A percentile compares a stretch with the other conserved stretches of the same genome.
Conservation (phyloP, 306 rosid species). For the Senna tora region DNA sequence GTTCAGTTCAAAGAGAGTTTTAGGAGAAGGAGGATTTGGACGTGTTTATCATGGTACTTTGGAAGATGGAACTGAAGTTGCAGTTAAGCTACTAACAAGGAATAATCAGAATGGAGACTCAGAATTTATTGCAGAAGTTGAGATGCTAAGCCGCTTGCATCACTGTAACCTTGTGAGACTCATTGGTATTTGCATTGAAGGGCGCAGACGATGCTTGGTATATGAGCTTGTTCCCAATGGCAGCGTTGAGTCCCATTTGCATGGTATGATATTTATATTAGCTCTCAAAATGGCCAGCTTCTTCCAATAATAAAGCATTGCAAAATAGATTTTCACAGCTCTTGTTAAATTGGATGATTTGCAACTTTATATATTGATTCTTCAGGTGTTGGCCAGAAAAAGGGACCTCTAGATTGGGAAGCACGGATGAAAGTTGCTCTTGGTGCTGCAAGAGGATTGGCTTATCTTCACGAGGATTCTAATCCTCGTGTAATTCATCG, state of each 20-base stretch:
- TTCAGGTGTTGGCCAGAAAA: slow-evolving; percentile 79
- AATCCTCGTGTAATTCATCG: slow-evolving; percentile 97
- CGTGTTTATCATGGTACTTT: slow-evolving; percentile 81
- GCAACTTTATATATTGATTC: slow-evolving; percentile 33
- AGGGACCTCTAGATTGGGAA: slow-evolving; percentile 90
- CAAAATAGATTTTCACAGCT: not conserved
- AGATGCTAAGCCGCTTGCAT: slow-evolving; percentile 96
- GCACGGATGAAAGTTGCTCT: slow-evolving; percentile 93
- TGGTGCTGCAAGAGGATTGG: slow-evolving; percentile 98
- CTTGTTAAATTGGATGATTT: slow-evolving; percentile 33
- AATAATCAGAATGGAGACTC: slow-evolving; percentile 89
- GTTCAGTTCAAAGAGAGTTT: slow-evolving; percentile 74
- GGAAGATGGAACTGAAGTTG: slow-evolving; percentile 88
- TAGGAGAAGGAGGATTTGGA: slow-evolving; percentile 99
- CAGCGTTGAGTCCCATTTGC: slow-evolving; percentile 97
- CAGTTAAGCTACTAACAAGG: slow-evolving; percentile 84
- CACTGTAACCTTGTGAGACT: slow-evolving; percentile 95
- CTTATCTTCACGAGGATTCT: slow-evolving; percentile 97
- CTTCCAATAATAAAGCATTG: slow-evolving; percentile 15
- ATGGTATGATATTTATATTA: slow-evolving; percentile 57
- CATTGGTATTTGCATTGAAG: slow-evolving; percentile 94
- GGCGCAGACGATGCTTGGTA: slow-evolving; percentile 78
- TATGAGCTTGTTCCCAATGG: slow-evolving; percentile 92
- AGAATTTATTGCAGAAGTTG: slow-evolving; percentile 96
- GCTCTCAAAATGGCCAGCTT: slow-evolving; percentile 18